Evolutionary conservation across 1,284 basidiomycete species (phyloP).

Genomic region (Porogramme epimiltina): DNA sequence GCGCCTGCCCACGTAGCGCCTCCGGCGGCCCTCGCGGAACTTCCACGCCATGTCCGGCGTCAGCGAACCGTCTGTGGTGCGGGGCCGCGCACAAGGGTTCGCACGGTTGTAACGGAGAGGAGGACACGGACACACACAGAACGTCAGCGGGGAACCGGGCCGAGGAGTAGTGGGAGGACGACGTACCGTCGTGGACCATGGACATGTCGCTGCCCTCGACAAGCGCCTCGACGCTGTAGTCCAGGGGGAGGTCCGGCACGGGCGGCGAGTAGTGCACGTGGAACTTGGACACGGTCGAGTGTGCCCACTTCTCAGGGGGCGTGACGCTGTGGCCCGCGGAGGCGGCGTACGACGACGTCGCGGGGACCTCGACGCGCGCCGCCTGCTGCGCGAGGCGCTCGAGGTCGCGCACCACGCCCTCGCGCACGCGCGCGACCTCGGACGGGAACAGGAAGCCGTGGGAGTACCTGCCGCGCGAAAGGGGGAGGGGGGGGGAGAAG

Average conservation of each 20-base stretch:
- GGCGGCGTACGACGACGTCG: constrained; percentile 6
- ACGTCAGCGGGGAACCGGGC: not conserved
- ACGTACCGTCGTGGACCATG: constrained; percentile 57
- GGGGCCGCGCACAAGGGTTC: not conserved
- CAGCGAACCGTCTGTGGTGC: constrained; percentile 56
- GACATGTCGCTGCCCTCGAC: constrained; percentile 91
- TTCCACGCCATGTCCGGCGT: constrained; percentile 64
- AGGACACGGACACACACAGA: constrained; percentile 1
- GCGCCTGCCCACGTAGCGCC: constrained; percentile 68
- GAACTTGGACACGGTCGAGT: constrained; percentile 88
- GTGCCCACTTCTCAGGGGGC: constrained; percentile 64
- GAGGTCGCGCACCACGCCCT: constrained; percentile 36
- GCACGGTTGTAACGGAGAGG: not conserved
- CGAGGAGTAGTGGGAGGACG: too few species aligned
- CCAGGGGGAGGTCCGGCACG: constrained; percentile 62
- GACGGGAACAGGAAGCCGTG: constrained; percentile 98
- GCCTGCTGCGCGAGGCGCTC: constrained; percentile 22
- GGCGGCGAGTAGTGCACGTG: constrained; percentile 80
- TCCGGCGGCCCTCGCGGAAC: constrained; percentile 67
- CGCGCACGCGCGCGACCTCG: constrained; percentile 72
- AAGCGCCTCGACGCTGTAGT: constrained; percentile 87
- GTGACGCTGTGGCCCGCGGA: constrained; percentile 31
- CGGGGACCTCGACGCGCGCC: constrained; percentile 13
- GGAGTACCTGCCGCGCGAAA: constrained; percentile 64
- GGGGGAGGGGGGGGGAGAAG: not conserved